A percentile compares a stretch with the other conserved stretches of the same genome.
These are phyloP conservation scores for Populus hybrid DNA, from an alignment of 441 rosid species.

Conservation along the genomic window DNA sequence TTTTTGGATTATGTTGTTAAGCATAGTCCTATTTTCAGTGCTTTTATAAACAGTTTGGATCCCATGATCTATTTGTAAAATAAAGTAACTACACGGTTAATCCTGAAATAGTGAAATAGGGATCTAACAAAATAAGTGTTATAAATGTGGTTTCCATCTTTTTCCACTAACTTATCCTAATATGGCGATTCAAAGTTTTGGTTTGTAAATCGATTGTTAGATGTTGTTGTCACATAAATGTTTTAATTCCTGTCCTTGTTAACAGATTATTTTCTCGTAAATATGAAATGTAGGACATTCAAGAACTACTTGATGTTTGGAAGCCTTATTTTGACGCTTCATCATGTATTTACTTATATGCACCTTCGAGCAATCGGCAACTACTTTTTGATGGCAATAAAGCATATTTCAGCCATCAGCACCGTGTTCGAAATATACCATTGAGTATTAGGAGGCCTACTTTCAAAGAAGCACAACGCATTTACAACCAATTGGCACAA, in stretches of 20 bases:
- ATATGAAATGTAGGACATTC: constrained; percentile 60
- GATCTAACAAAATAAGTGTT: background rate
- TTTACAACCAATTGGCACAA: constrained; percentile 71
- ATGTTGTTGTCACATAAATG: background rate
- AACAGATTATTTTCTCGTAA: constrained; percentile 17
- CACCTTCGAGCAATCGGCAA: constrained; percentile 81
- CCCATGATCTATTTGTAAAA: background rate
- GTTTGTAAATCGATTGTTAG: background rate
- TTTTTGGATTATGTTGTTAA: background rate
- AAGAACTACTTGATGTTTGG: constrained; percentile 85
- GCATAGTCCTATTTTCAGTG: background rate
- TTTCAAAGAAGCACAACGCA: constrained; percentile 72
- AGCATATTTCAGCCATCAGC: constrained; percentile 61
- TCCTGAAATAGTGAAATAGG: background rate
- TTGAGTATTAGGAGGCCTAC: constrained; percentile 83
- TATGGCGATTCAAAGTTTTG: background rate
- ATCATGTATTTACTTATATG: constrained; percentile 66
- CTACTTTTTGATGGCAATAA: constrained; percentile 70
- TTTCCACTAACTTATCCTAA: background rate
- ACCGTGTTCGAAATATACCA: constrained; percentile 56
- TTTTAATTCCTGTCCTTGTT: constrained; percentile 9
- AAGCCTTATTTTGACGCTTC: constrained; percentile 86
- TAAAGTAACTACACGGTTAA: background rate
- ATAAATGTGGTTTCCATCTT: background rate
- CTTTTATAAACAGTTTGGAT: background rate